Percentiles rank a stretch among this genome's conserved stretches.
Conservation (phyloP, 441 rosid genomes). For the Populus hybrid region DNA sequence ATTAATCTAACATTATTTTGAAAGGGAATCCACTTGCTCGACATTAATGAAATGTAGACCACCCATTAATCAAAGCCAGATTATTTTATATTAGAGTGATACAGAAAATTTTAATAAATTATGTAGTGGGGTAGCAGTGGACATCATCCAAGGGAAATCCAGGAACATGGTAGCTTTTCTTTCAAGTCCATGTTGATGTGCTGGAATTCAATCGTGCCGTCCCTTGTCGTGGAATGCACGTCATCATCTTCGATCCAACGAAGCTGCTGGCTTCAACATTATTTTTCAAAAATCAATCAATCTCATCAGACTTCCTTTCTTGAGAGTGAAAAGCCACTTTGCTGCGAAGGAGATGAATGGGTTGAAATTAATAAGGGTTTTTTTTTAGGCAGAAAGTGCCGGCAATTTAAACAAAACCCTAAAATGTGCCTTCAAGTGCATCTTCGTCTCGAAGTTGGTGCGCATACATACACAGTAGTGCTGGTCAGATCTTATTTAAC, state of each 20-base stretch:
- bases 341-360: background rate
- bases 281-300: conserved; percentile 9
- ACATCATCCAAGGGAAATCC: conserved; percentile 21
- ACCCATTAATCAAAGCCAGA: conserved; percentile 31
- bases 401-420: background rate
- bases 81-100: background rate
- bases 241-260: conserved; percentile 16
- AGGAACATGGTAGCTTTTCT: conserved; percentile 19
- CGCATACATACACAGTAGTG: background rate
- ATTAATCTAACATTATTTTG: conserved; percentile 18
- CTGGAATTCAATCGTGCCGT: conserved; percentile 16
- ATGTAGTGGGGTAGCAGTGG: conserved; percentile 21
- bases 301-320: background rate
- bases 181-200: conserved; percentile 23
- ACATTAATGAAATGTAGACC: conserved; percentile 50
- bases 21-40: conserved; percentile 38
- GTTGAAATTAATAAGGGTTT: background rate
- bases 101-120: background rate
- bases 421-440: background rate
- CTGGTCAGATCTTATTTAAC: background rate
- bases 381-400: background rate
- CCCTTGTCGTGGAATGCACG: conserved; percentile 28
- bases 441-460: background rate
- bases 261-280: conserved; percentile 12
- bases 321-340: background rate